Base-by-base conservation (phyloP, 257 asterid species). In the Przewalskia tangutica region DNA sequence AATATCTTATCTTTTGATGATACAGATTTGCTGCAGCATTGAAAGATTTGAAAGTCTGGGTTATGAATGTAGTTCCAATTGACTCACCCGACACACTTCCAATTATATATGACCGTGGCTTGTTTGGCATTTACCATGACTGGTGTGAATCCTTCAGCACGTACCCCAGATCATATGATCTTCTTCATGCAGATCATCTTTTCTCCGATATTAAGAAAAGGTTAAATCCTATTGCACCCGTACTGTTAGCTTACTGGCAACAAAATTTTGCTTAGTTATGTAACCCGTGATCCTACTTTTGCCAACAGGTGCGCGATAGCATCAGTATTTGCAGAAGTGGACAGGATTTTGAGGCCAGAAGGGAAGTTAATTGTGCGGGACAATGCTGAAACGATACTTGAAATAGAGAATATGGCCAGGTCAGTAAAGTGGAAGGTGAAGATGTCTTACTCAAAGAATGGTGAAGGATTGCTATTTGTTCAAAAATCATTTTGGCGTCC, bases 91-190 rank as follows among this genome's bases (percentile, higher is more conserved):
- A 82, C 56, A 82, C 84, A 48, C 84, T 82, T 27, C 84, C 84
- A 55, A 64, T 82, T 13, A 82, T 82, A 44, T 82, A 73, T 46
- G 84, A 82, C n/a, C 81, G 84, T 32, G 84, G 84, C 16, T 62
- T 82, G 55, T 75, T 82, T 59, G 84, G 84, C 16, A 82, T 82
- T 14, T 82, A 82, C 44, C 84, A 82, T 12, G 81, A 82, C 80
- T 82, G 84, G 84, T 82, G 84, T 59, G 84, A 82, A 75, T 75
- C 84, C 14, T 82, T 82, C 76, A 82, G 81, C 77, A 82, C 84
- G 10, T 82, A 82, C 58, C 84, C 84, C 3, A 82, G 81, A 82
- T 75, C 84, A 1, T 82, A 82, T 9, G 84, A 82, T 82, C 77
- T 82, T 75, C 84, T 82, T 46, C 84, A 82, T 13, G 84, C 84